Base-by-base conservation (phyloP, 1,139 yeast species). In the Suhomyces ambrosiae region DNA sequence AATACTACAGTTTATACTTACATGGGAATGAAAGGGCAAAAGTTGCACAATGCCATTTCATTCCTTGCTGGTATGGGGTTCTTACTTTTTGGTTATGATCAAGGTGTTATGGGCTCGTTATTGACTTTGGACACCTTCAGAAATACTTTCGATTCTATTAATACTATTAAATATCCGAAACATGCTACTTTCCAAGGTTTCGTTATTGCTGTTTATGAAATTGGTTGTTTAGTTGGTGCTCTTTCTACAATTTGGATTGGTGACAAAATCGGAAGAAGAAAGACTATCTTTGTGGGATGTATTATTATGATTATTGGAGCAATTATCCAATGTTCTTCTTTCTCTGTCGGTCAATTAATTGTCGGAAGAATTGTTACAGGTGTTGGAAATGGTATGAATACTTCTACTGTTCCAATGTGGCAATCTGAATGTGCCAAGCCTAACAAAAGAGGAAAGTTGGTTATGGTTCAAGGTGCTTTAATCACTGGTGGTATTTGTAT, bases 71-170 rank as follows among this genome's bases (percentile, higher is more conserved):
- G 64, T 18, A 53, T 62, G 22, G 69, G 68, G 3, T 63, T 63
- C 37, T 44, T 61, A 13, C 51, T 65, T 18, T 66, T 65, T 36
- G 80, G 80, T 10, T 72, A 72, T 47, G 76, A 72, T 42, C 77
- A 75, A 49, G 76, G 79, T 26, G 75, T 74, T 19, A 68, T 73
- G 69, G 76, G 77, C 24, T 58, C 69, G 15, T 58, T 74, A 31
- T 56, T 74, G 35, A 69, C 76, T 0, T 56, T 71, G 32, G 56
- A 56, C 3, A 49, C 64, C 3, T 74, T 74, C 44, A 49, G 63
- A 46, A 50, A 61, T 21, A 59, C 65, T n/a, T 68, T 74, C 50
- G 73, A 75, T 0, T 50, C 56, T 21, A 61, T 67, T 57, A 18
- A 18, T 18, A 18, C 21, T 18, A 8, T 18, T 18, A 64, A 32